Evolutionary conservation across 768 basidiomycete species (phyloP), one percentile per base, ranked within the genome.

Genomic region (Tulasnella sp.): DNA sequence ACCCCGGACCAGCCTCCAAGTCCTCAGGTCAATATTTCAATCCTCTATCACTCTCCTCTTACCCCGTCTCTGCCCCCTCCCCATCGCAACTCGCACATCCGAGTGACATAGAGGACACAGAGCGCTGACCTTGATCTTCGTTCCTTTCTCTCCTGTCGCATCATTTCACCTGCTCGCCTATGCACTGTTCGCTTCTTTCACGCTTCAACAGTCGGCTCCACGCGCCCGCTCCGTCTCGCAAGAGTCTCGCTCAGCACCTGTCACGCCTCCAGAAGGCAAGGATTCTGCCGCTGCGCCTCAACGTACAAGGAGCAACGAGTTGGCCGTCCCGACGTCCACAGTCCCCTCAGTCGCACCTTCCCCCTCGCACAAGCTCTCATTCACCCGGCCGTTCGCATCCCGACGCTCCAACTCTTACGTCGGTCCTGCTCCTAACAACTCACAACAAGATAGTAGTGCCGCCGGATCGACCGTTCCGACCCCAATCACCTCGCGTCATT

Each of bases 401-500:
- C 41, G 44, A 47, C 40, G 68, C 34, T 35, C 44, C 44, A 69
- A 69, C 44, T 69, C 68, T 37, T 42, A 41, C 39, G 41, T 34
- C 35, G 22, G 36, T 62, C 62, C 44, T 22, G 26, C 47, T 6
- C 14, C 59, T 44, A 36, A 74, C 41, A 19, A 37, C 19, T 19
- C 35, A 19, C 41, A 44, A 17, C 72, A 52, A 22, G 47, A 41
- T 34, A 68, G 17, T 37, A 42, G n/a, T 29, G 32, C 36, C 39
- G 29, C 29, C 76, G 34, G 37, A 68, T 59, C 75, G n/a, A 37
- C 71, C 17, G 72, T 69, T 72, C 72, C 59, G 40, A 59, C 69
- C 1, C 37, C 63, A 68, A 29, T 42, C 19, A 22, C 73, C 34
- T 47, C 69, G 65, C 79, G 78, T 75, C 69, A 74, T 71, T 47